Percentiles rank a stretch among this genome's conserved stretches.
Conservation (phyloP, 352 stramenopile genomes). For the Phytophthora fragariaefolia region DNA sequence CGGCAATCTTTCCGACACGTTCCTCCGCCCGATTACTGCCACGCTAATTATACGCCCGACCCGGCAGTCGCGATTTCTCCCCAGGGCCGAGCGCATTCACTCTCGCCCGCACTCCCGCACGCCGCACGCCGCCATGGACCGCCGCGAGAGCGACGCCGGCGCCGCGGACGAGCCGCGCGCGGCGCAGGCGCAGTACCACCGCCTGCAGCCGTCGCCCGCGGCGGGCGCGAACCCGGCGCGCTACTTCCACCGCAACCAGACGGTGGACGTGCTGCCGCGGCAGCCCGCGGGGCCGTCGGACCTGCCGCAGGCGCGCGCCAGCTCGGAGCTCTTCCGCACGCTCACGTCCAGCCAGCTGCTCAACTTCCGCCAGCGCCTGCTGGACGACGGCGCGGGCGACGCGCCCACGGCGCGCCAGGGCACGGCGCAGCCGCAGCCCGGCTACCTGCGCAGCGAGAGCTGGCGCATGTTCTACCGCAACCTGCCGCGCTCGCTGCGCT, state of each 20-base stretch:
- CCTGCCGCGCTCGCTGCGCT: conserved; percentile 68
- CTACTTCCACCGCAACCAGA: conserved; percentile 80
- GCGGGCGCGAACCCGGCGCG: conserved; percentile 25
- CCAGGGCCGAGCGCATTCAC: neutral
- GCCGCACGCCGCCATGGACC: conserved; percentile 26
- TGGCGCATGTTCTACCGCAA: conserved; percentile 77
- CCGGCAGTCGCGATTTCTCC: conserved; percentile 29
- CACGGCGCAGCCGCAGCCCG: conserved; percentile 4
- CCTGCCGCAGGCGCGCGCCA: conserved; percentile 51
- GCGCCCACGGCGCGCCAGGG: conserved; percentile 21
- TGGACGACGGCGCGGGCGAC: conserved; percentile 55
- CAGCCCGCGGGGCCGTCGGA: conserved; percentile 20
- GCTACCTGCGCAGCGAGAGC: conserved; percentile 44
- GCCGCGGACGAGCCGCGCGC: conserved; percentile 18
- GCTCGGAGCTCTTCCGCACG: conserved; percentile 76
- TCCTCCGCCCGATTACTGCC: conserved; percentile 18
- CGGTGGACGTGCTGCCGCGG: conserved; percentile 69
- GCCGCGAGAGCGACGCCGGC: conserved; percentile 19
- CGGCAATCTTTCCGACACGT: conserved; percentile 16
- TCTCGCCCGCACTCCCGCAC: neutral
- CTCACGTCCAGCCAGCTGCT: conserved; percentile 72
- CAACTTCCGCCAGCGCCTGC: conserved; percentile 59
- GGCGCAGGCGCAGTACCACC: conserved; percentile 35
- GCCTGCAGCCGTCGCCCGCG: conserved; percentile 29
- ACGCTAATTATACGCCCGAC: conserved; percentile 12